Percentiles rank a stretch among this genome's conserved stretches.
These are phyloP conservation scores for Xeromyces bisporus DNA, from an alignment of 495 filamentous ascomycete species.

Conservation along the genomic window DNA sequence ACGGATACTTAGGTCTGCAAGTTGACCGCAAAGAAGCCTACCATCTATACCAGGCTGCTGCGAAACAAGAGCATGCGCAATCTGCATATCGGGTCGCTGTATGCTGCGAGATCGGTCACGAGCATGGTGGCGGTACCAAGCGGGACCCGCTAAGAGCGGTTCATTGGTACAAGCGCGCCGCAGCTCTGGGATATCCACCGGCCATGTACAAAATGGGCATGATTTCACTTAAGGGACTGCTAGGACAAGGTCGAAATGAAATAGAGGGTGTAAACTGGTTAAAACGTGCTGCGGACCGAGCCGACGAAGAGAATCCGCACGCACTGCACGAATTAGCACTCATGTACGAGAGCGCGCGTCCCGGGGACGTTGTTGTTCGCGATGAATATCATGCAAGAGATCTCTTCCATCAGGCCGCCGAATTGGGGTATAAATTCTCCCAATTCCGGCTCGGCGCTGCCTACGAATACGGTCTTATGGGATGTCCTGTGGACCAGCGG, in stretches of 20 bases:
- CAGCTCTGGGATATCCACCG: conserved; percentile 71
- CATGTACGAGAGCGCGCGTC: conserved; percentile 56
- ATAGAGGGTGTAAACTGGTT: conserved; percentile 80
- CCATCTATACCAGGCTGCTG: conserved; percentile 79
- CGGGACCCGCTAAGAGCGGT: conserved; percentile 86
- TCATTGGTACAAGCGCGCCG: conserved; percentile 93
- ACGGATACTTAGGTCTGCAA: conserved; percentile 51
- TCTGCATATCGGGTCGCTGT: conserved; percentile 91
- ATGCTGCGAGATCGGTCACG: conserved; percentile 91
- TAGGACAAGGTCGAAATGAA: conserved; percentile 71
- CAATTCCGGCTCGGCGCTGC: conserved; percentile 79
- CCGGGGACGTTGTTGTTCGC: conserved; percentile 52
- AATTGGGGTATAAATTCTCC: conserved; percentile 84
- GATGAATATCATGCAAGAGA: conserved; percentile 64
- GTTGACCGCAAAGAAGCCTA: conserved; percentile 81
- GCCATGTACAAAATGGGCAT: conserved; percentile 98
- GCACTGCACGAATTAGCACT: conserved; percentile 84
- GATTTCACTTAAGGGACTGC: conserved; percentile 84
- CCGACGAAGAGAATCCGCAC: conserved; percentile 82
- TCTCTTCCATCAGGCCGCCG: conserved; percentile 75
- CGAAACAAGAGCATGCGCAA: conserved; percentile 69
- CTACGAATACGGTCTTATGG: conserved; percentile 79
- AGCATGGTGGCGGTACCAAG: conserved; percentile 80
- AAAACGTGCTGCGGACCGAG: conserved; percentile 78
- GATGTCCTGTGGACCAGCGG: conserved; percentile 63